Base-by-base conservation (phyloP, 1,284 basidiomycete genomes). In the Cryptococcus floricola region DNA sequence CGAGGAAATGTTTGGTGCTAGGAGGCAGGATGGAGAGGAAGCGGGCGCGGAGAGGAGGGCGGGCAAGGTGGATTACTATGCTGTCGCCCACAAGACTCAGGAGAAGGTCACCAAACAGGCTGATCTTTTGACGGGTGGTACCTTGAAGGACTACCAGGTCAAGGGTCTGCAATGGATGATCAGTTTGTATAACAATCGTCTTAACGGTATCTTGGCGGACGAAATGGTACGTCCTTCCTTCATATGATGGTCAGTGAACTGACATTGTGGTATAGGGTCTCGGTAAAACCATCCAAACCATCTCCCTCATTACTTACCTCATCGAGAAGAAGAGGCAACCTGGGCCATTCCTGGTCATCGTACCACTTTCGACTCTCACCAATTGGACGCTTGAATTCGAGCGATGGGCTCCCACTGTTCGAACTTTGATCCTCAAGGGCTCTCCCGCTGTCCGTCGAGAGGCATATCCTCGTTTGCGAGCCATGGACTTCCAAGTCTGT, bases 101-200 rank as follows among this genome's bases (percentile, higher is more conserved):
- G 96, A 99, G 81, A 93, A 84, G 77, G 80, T 98, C 66, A 80
- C 84, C 6, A 83, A 80, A 65, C 96, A 98, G 77, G 93, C 95
- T 1, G 74, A 71, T 28, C 84, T 98, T 25, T 84, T 98, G 16
- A 78, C 91, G 31, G 95, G 83, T 42, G 84, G 96, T 16, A 82
- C 79, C 13, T 92, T 98, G 88, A 84, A 95, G 52, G 83, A 87
- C 48, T 98, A 98, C 75, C 96, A 98, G 77, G 75, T 98, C 19
- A 92, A 97, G 75, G 96, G 96, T 53, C 78, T 98, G 39, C 97
- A 98, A 74, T 94, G 94, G 94, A 91, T 98, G 91, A 87, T 93
- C 43, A 88, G 88, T 16, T 79, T 96, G 27, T 88, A 95, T 70
- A 90, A 94, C 73, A 93, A 95, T 69, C 88, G 91, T 47, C 80